phyloP scores from a whole-genome alignment of 176 grass and related monocot genomes.

The Eremochloa ophiuroides region DNA sequence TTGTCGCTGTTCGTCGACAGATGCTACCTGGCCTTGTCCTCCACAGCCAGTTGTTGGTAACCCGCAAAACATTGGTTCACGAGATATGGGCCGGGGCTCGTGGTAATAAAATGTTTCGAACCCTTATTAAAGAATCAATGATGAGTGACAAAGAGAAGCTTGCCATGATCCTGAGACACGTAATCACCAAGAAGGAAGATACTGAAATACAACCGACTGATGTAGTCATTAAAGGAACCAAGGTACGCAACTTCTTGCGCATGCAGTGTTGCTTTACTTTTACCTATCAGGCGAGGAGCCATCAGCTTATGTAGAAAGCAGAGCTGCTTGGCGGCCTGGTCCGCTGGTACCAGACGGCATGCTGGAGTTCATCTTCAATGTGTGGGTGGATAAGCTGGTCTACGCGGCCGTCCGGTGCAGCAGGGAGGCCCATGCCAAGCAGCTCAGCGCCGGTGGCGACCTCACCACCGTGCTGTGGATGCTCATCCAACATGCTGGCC shows the following conservation, averaged over 20 bases:
- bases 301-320: no score
- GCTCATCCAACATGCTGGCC: no score
- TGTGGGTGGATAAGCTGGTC: not conserved
- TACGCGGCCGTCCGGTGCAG: no score
- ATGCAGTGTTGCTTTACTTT: not conserved
- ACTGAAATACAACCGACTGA: fast-evolving
- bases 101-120: no score
- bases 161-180: not conserved
- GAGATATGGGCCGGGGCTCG: fast-evolving
- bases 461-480: no score
- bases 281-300: fast-evolving
- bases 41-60: not conserved
- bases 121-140: no score
- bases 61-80: not conserved
- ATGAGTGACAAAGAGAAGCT: not conserved
- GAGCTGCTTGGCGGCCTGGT: no score
- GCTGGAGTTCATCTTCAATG: not conserved
- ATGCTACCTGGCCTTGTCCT: not conserved
- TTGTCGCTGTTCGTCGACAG: no score
- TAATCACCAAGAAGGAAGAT: no score
- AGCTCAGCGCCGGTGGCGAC: no score
- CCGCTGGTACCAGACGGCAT: not conserved
- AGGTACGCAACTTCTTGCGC: not conserved
- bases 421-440: no score
- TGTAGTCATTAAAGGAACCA: fast-evolving